Base-by-base conservation (phyloP, 2,329 filamentous ascomycete species). In the Orbilia brochopaga region DNA sequence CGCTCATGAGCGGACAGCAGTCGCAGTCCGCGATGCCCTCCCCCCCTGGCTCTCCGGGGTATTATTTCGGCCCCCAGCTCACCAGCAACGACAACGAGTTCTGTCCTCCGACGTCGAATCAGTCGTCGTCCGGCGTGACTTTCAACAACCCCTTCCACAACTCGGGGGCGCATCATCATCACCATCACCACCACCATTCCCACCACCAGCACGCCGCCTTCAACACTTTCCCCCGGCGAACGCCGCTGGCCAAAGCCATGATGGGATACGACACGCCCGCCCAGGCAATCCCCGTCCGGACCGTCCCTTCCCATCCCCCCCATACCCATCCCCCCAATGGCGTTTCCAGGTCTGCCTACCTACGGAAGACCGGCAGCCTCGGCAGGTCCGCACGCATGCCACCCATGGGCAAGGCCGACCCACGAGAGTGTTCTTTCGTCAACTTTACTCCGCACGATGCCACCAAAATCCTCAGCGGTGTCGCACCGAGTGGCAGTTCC, bases 371-470 rank as follows among this genome's bases (percentile, higher is more conserved):
- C 48, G 67, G 67, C 52, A 72, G 67, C 60, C 67, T 72, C 60
- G 67, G 67, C 67, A 72, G 67, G 67, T 65, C 67, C 67, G 67
- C 60, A 57, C 67, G 67, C 23, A 65, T 72, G 50, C 60, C 67
- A 72, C 32, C 46, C 4, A 72, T 72, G 51, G 55, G 67, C n/a
- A 72, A 72, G 35, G 46, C 27, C 23, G 60, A 72, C 35, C 55
- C 67, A 13, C 61, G 60, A 50, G 79, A 79, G 53, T 82, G 83
- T 13, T 85, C 83, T 10, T 97, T 97, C 78, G 90, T 96, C 74
- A 97, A 97, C 79, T 96, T 90, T 80, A 97, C 92, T 0, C 88
- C 91, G 0, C 83, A 84, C 55, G 92, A 99, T 79, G 88, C 87
- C 76, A 82, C 85, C 13, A 86, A 89, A 78, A 88, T 99, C 48